These are phyloP conservation scores for Nicotiana benthamiana DNA, from an alignment of 257 asterid species.

Conservation along the genomic window DNA sequence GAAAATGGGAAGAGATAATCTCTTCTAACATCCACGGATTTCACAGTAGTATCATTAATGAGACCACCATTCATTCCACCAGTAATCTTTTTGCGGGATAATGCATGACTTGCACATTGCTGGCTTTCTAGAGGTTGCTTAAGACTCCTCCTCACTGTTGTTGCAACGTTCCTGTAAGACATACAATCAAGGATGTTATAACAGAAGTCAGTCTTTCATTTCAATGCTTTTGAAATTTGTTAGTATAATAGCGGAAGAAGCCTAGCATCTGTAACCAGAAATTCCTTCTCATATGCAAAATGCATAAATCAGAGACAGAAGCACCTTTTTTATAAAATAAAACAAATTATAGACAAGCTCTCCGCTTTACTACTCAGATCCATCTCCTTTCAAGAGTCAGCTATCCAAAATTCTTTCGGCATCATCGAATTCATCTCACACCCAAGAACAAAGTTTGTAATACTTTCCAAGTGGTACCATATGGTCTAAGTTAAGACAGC, in stretches of 20 bases:
- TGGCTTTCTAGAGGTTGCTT: constrained; percentile 48
- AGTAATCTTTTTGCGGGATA: constrained; percentile 64
- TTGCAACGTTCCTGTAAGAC: constrained; percentile 42
- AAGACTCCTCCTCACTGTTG: constrained; percentile 31
- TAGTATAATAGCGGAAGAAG: neutral
- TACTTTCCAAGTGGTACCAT: neutral
- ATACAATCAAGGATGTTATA: neutral
- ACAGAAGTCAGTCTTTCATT: neutral
- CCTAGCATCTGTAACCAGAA: neutral
- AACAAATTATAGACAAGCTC: neutral
- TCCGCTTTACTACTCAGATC: neutral
- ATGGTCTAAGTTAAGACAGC: neutral
- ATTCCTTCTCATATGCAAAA: neutral
- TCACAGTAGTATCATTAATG: constrained; percentile 61
- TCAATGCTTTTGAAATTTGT: neutral
- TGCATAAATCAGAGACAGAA: neutral
- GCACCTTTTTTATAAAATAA: neutral
- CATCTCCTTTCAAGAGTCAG: neutral
- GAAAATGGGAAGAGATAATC: constrained; percentile 74
- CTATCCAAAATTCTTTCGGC: neutral
- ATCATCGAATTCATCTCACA: neutral
- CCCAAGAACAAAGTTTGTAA: neutral
- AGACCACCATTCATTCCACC: constrained; percentile 87
- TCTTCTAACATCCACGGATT: constrained; percentile 56
- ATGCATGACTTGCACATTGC: constrained; percentile 33